Evolutionary conservation across 2,329 filamentous ascomycete species (phyloP), one percentile per base, ranked within the genome.

Genomic region (Magnaporthales sp.): DNA sequence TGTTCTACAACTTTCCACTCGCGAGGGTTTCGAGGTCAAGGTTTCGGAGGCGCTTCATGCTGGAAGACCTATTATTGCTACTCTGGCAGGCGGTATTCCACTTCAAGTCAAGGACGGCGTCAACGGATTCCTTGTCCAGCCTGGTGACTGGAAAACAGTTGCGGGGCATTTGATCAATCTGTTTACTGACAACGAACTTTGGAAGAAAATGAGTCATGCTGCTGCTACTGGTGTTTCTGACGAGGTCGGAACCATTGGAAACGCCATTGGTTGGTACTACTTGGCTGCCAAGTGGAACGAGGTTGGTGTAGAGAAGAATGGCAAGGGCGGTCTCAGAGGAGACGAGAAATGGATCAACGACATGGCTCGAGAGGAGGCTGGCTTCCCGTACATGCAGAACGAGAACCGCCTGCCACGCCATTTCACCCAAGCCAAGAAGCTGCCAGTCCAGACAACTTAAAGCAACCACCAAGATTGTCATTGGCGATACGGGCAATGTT

Each of bases 21-120:
- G 90, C 46, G 91, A 95, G 74, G 91, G 91, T 0, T 95, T 95
- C 71, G 91, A 95, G 76, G 89, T 95, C 71, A 95, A 95, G 77
- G 91, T 95, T 5, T 92, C 89, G 0, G 92, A 95, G 77, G 91
- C 90, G 1, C 81, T 94, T 26, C 91, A 93, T 73, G 91, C 92
- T 61, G 91, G 91, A 15, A 86, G 89, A 2, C 91, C 91, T 1
- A 84, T 93, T 72, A 92, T 95, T 69, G 90, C 89, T 3, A 91
- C 89, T 1, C 81, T 82, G 24, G 88, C 89, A 1, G 91, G 91
- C n/a, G 91, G 91, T 11, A 93, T 95, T 66, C 91, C 91, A 0
- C 80, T 94, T 4, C 91, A 95, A 74, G 84, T 95, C 67, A 83
- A 90, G 75, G 80, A 93, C 71, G 81, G 82, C 46, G 85, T 90